Conservation (phyloP, 768 basidiomycete genomes). For the Panaeolus papilionaceus region DNA sequence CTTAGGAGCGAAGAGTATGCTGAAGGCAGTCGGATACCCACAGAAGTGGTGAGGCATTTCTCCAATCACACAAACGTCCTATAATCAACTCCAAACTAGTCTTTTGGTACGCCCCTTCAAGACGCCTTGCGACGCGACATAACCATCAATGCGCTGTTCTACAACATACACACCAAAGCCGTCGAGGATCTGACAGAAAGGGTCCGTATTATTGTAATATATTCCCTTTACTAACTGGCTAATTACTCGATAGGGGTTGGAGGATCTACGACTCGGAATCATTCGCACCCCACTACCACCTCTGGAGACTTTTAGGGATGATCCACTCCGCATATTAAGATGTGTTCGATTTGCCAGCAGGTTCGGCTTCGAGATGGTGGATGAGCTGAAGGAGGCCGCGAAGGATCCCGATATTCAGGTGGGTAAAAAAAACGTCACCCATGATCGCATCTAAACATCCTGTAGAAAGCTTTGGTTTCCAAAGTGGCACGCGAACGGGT, state of each 20-base stretch:
- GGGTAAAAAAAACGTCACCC: slow-evolving; percentile 15
- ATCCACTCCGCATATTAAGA: slow-evolving; percentile 91
- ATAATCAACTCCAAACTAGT: slow-evolving; percentile 45
- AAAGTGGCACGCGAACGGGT: slow-evolving; percentile 93
- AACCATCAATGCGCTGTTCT: slow-evolving; percentile 96
- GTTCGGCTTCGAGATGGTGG: slow-evolving; percentile 81
- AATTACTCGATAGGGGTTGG: slow-evolving; percentile 65
- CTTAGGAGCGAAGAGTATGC: slow-evolving; percentile 93
- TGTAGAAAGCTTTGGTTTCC: slow-evolving; percentile 66
- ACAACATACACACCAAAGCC: slow-evolving; percentile 85
- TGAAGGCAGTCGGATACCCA: slow-evolving; percentile 86
- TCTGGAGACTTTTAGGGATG: slow-evolving; percentile 88
- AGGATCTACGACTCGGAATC: slow-evolving; percentile 79
- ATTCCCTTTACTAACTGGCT: slow-evolving; percentile 16
- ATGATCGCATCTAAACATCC: slow-evolving; percentile 10
- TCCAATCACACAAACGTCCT: not conserved
- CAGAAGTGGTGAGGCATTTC: slow-evolving; percentile 67
- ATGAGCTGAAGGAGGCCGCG: slow-evolving; percentile 68
- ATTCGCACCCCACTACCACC: slow-evolving; percentile 92
- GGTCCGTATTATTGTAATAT: slow-evolving; percentile 40
- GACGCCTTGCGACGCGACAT: slow-evolving; percentile 92
- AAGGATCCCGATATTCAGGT: slow-evolving; percentile 71
- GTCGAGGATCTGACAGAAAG: slow-evolving; percentile 90
- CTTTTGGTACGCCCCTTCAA: slow-evolving; percentile 90
- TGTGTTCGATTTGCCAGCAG: slow-evolving; percentile 92